A percentile compares a stretch with the other conserved stretches of the same genome.
These are phyloP conservation scores for Pleurotus tuoliensis DNA, from an alignment of 768 basidiomycete species.

Conservation along the genomic window DNA sequence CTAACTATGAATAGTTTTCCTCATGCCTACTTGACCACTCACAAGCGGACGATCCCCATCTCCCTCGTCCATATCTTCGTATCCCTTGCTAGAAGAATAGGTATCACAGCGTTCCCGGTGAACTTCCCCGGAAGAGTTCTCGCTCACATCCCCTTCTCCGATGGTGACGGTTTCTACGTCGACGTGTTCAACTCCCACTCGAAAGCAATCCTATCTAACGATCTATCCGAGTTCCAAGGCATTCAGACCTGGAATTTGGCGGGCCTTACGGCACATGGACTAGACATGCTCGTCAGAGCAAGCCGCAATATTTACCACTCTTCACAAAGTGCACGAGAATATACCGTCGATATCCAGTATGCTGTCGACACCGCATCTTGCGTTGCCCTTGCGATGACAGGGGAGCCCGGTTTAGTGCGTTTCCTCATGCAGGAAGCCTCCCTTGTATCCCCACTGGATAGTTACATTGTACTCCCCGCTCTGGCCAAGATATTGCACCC, in stretches of 20 bases:
- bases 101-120: conserved; percentile 47
- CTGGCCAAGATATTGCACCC: neutral
- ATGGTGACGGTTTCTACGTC: conserved; percentile 36
- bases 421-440: neutral
- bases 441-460: neutral
- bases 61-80: conserved; percentile 58
- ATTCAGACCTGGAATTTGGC: conserved; percentile 13
- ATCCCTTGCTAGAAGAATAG: conserved; percentile 46
- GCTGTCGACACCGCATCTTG: conserved; percentile 5
- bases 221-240: conserved; percentile 26
- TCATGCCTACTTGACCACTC: conserved; percentile 48
- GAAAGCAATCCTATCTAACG: conserved; percentile 29
- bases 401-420: neutral
- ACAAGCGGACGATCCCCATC: conserved; percentile 53
- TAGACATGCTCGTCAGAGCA: conserved; percentile 34
- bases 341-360: neutral
- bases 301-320: conserved; percentile 35
- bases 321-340: conserved; percentile 9
- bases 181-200: conserved; percentile 44
- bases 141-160: conserved; percentile 40
- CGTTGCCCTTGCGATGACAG: conserved; percentile 3
- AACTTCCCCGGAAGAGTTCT: conserved; percentile 56
- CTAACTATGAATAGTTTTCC: conserved; percentile 54
- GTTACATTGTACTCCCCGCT: neutral
- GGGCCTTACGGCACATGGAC: conserved; percentile 22